phyloP scores from a whole-genome alignment of 2,329 filamentous ascomycete species.

The Epichloe glyceriae region DNA sequence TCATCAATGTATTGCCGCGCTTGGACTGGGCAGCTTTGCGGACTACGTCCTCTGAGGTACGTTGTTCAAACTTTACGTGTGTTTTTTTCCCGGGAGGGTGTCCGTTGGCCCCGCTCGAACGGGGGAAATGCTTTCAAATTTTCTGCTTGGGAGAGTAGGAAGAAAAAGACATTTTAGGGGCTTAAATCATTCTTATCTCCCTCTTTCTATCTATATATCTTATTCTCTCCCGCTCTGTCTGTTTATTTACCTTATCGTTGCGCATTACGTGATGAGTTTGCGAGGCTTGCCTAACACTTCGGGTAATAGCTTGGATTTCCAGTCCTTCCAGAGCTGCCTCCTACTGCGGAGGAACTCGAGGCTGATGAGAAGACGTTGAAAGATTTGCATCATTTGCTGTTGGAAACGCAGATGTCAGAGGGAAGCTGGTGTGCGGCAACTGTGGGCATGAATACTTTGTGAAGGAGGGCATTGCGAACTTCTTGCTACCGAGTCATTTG shows the following conservation, averaged over 20 bases:
- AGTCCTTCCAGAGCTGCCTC: conserved; percentile 51
- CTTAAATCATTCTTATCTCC: too few relatives aligned
- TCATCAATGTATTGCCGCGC: conserved; percentile 74
- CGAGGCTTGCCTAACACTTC: too few relatives aligned
- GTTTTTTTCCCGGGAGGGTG: background rate
- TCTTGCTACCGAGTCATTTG: conserved; percentile 83
- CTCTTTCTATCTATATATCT: too few relatives aligned
- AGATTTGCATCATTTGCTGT: conserved; percentile 67
- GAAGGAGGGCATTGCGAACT: conserved; percentile 94
- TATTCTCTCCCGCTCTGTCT: too few relatives aligned
- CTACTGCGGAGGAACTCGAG: conserved; percentile 47
- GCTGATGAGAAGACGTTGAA: conserved; percentile 56
- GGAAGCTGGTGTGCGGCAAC: conserved; percentile 78
- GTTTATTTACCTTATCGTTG: too few relatives aligned
- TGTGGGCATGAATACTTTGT: conserved; percentile 92
- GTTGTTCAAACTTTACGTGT: conserved; percentile 9
- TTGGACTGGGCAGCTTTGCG: conserved; percentile 79
- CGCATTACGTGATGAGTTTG: too few relatives aligned
- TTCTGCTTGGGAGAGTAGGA: too few relatives aligned
- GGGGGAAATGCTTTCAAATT: too few relatives aligned
- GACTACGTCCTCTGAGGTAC: conserved; percentile 63
- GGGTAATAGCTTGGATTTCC: conserved; percentile 61
- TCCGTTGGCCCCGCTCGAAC: too few relatives aligned
- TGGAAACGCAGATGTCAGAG: conserved; percentile 82
- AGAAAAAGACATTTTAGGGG: too few relatives aligned